Base-by-base conservation (phyloP, 345 rosid species). In the Populus davidiana region DNA sequence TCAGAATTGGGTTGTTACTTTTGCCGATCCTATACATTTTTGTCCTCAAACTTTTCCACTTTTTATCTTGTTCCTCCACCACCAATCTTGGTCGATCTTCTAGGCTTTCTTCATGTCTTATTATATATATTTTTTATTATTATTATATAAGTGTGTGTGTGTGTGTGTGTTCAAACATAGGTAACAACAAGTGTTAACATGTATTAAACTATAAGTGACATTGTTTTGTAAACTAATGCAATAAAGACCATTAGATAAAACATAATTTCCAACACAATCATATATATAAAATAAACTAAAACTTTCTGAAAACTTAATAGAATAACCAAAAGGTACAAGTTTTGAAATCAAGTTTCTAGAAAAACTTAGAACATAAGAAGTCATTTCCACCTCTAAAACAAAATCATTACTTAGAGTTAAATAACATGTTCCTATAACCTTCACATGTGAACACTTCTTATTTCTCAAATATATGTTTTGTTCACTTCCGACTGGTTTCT, bases 361-460 rank as follows among this genome's bases (percentile, higher is more conserved):
- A 63, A 17, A 78, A 64, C 1, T 6, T 35, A 21, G 65, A 79
- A 73, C 38, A 68, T 74, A 68, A 74, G 74, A 74, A 2, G 25
- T 21, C 1, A 11, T 56, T 68, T 56, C 27, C 10, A 59, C 18
- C 18, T 27, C 1, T 3, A 74, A 79, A 79, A 62, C 14, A 74
- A 79, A 52, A 33, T 62, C 13, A 61, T 2, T 17, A 4, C 11
- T 20, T 18, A 67, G 67, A 9, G 36, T 41, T 6, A 71, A 13
- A 13, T 21, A 2, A 5, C 13, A 78, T 5, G 71, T 41, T 11
- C 65, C 25, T 6, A 41, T 10, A 23, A 2, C 69, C 38, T 70
- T 39, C 33, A 62, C 80, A 38, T 43, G 75, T 35, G 50, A 74
- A 3, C 63, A 1, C 8, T 27, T 79, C 27, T 1, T 17, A 2